phyloP scores from a whole-genome alignment of 2,329 filamentous ascomycete genomes.

The Fusarium xylarioides region DNA sequence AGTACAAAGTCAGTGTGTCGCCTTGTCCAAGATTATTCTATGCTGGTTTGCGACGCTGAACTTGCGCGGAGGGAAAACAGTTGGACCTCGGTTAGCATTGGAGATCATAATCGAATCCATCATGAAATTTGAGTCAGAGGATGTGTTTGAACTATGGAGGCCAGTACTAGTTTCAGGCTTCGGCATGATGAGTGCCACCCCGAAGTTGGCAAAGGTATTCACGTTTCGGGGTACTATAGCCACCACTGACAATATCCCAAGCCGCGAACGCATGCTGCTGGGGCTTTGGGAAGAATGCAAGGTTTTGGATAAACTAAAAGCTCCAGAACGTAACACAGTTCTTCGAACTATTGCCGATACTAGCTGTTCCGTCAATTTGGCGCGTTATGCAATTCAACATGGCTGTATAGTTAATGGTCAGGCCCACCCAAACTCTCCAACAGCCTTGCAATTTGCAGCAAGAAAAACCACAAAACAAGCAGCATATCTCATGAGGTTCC shows the following conservation, averaged over 20 bases:
- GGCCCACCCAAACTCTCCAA: rapidly evolving
- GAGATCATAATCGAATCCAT: too few relatives aligned
- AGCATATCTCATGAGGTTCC: neutral
- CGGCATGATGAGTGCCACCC: rapidly evolving
- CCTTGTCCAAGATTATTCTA: rapidly evolving
- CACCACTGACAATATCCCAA: neutral
- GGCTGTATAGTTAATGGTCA: rapidly evolving
- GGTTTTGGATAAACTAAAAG: rapidly evolving
- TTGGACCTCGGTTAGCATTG: too few relatives aligned
- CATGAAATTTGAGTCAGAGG: too few relatives aligned
- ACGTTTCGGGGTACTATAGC: rapidly evolving
- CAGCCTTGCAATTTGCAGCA: neutral
- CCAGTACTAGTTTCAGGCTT: neutral
- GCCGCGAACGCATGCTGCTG: neutral
- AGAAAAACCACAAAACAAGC: rapidly evolving
- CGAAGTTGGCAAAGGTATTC: rapidly evolving
- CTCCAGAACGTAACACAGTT: rapidly evolving
- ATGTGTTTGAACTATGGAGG: neutral
- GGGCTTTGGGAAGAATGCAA: too few relatives aligned
- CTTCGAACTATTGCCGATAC: rapidly evolving
- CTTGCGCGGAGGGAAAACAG: too few relatives aligned
- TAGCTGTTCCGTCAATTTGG: neutral
- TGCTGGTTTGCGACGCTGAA: rapidly evolving
- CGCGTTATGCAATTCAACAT: neutral
- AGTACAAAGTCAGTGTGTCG: rapidly evolving